Percentiles rank a stretch among this genome's conserved stretches.
phyloP scores from a whole-genome alignment of 352 stramenopile genomes.

The Globisporangium ultimum region DNA sequence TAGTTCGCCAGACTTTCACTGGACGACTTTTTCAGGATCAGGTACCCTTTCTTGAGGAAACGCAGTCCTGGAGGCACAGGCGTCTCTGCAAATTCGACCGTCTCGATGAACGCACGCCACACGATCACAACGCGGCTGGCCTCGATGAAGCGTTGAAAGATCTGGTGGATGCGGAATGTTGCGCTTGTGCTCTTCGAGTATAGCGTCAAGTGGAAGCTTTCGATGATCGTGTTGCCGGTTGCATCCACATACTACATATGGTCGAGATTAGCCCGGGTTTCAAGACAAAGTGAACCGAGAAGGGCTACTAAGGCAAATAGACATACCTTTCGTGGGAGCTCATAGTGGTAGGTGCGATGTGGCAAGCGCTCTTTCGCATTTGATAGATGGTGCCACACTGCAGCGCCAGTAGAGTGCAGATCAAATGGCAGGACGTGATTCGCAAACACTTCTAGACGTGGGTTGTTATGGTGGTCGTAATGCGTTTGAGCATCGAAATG shows the following conservation, averaged over 20 bases:
- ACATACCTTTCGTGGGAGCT: too few species aligned
- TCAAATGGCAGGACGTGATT: slow-evolving; percentile 14
- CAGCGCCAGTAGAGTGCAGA: not conserved
- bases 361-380: too few species aligned
- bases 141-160: slow-evolving; percentile 41
- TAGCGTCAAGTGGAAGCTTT: slow-evolving; percentile 47
- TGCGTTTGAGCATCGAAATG: too few species aligned
- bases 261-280: too few species aligned
- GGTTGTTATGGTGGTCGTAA: slow-evolving; percentile 1
- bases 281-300: too few species aligned
- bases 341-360: too few species aligned
- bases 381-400: slow-evolving; percentile 14
- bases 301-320: too few species aligned
- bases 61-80: slow-evolving; percentile 28
- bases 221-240: slow-evolving; percentile 44
- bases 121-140: slow-evolving; percentile 43
- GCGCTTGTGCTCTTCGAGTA: slow-evolving; percentile 38
- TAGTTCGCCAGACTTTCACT: slow-evolving; percentile 8
- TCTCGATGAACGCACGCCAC: slow-evolving; percentile 50
- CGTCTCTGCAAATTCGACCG: slow-evolving; percentile 40
- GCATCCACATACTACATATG: too few species aligned
- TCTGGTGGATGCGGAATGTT: slow-evolving; percentile 44
- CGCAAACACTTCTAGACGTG: slow-evolving; percentile 30
- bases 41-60: slow-evolving; percentile 51
- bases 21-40: slow-evolving; percentile 24